Evolutionary conservation across 2,329 filamentous ascomycete genomes (phyloP).

Genomic region (Pseudogymnoascus sp.): DNA sequence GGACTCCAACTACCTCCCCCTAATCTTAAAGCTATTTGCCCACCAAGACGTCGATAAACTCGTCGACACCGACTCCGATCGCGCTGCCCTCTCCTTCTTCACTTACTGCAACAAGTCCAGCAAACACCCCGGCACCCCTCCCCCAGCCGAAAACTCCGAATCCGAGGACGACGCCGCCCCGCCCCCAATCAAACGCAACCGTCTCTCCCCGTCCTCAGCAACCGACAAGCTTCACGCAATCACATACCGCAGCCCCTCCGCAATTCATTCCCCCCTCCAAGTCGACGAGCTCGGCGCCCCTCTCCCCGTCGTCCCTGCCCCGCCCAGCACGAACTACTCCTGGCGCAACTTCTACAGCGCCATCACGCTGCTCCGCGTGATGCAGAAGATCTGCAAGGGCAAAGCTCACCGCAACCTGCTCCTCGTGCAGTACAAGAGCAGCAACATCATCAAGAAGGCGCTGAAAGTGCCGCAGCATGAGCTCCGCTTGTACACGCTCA

Average conservation of each 20-base stretch:
- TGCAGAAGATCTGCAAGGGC: slow-evolving; percentile 95
- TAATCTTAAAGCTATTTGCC: slow-evolving; percentile 88
- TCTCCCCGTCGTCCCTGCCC: slow-evolving; percentile 58
- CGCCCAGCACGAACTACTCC: slow-evolving; percentile 82
- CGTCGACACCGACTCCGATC: slow-evolving; percentile 77
- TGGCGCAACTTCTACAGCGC: slow-evolving; percentile 91
- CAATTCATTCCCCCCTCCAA: slow-evolving; percentile 28
- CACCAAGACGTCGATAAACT: slow-evolving; percentile 89
- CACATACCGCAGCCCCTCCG: slow-evolving; percentile 17
- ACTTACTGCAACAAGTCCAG: slow-evolving; percentile 74
- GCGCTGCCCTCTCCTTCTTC: slow-evolving; percentile 83
- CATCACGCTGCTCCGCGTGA: slow-evolving; percentile 90
- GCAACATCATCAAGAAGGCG: slow-evolving; percentile 82
- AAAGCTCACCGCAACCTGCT: slow-evolving; percentile 93
- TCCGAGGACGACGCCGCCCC: slow-evolving; percentile 70
- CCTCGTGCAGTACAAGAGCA: slow-evolving; percentile 92
- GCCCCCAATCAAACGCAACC: slow-evolving; percentile 66
- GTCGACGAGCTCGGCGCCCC: slow-evolving; percentile 79
- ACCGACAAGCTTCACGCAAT: slow-evolving; percentile 27
- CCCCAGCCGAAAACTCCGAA: slow-evolving; percentile 18
- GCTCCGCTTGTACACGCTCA: slow-evolving; percentile 87
- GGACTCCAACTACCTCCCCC: slow-evolving; percentile 88
- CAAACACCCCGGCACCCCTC: slow-evolving; percentile 31
- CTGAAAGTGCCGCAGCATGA: slow-evolving; percentile 84
- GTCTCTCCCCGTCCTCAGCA: slow-evolving; percentile 23